These are phyloP conservation scores for Coffea eugenioides DNA, from an alignment of 257 asterid genomes.

Conservation along the genomic window DNA sequence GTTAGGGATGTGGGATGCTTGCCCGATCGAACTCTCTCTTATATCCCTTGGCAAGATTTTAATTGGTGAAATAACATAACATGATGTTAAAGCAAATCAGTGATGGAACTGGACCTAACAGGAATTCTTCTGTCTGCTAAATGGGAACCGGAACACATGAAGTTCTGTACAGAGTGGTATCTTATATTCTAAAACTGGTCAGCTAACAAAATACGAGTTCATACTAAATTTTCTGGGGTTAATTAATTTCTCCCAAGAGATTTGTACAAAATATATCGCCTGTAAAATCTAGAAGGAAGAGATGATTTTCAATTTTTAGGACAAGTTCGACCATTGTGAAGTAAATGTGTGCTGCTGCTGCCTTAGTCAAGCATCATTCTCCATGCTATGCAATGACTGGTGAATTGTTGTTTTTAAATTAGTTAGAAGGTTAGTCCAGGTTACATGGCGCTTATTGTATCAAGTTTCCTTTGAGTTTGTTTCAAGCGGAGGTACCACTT, in stretches of 20 bases:
- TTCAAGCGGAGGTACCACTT: background rate
- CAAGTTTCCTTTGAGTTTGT: background rate
- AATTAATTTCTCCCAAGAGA: background rate
- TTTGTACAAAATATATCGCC: background rate
- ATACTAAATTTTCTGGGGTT: background rate
- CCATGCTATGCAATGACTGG: background rate
- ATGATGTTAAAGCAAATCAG: background rate
- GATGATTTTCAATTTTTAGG: background rate
- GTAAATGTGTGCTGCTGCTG: background rate
- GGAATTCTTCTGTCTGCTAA: background rate
- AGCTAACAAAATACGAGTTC: background rate
- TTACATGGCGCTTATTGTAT: background rate
- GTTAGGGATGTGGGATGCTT: background rate
- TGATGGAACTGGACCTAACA: constrained; percentile 4
- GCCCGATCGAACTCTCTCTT: background rate
- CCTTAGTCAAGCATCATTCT: background rate
- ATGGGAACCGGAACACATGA: no score
- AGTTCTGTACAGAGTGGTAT: background rate
- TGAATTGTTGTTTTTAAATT: background rate
- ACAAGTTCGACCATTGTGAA: background rate
- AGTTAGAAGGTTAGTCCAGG: background rate
- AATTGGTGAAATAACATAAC: background rate
- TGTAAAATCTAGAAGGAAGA: background rate
- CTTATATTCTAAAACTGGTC: no score
- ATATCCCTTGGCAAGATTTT: background rate